Conservation (phyloP, 2,329 filamentous ascomycete species). For the Trichoderma citrinoviride region DNA sequence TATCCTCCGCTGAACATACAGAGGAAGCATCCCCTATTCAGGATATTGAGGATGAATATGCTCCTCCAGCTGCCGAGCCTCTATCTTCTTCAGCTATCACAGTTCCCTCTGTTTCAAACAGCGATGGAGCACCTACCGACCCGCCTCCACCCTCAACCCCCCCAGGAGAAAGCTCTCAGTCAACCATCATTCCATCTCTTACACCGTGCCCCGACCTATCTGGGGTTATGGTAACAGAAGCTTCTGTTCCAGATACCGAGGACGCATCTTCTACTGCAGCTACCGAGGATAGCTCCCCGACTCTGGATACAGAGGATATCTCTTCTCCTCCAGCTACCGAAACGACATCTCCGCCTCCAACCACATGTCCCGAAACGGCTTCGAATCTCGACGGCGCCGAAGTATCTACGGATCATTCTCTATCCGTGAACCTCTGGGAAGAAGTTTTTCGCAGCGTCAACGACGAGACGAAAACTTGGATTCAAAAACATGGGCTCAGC, state of each 20-base stretch:
- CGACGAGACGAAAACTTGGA: constrained; percentile 11
- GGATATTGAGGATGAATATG: background rate
- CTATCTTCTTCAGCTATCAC: background rate
- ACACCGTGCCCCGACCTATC: too few species aligned
- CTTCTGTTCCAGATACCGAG: background rate
- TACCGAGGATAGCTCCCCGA: background rate
- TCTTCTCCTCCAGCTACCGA: background rate
- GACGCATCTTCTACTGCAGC: background rate
- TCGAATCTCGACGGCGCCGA: too few species aligned
- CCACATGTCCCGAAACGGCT: too few species aligned
- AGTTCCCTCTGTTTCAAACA: too few species aligned
- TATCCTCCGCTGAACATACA: background rate
- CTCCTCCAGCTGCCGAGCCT: background rate
- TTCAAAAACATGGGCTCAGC: background rate
- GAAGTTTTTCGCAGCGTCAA: background rate
- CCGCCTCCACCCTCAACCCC: too few species aligned
- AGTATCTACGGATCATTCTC: too few species aligned
- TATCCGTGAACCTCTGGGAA: background rate
- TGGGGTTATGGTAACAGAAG: too few species aligned
- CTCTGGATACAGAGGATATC: background rate
- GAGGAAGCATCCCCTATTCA: background rate
- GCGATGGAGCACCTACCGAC: too few species aligned
- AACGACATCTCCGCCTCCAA: too few species aligned
- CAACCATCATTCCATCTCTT: too few species aligned
- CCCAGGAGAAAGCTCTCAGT: too few species aligned